Evolutionary conservation across 140 eudicot species (phyloP), one percentile per base, ranked within the genome.

Genomic region (Senecio squalidus): DNA sequence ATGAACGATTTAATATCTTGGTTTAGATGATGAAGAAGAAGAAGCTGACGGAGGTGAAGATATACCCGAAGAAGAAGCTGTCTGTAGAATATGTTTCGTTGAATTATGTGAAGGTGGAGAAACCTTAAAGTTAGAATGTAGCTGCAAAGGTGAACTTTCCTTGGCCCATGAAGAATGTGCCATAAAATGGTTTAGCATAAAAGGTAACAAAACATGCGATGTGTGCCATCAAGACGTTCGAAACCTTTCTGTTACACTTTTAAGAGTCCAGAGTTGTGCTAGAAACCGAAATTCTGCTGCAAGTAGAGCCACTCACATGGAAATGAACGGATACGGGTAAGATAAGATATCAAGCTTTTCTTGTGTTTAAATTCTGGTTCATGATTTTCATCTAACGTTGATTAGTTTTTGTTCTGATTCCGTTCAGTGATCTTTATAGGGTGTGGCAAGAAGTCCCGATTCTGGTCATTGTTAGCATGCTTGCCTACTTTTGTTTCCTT

Each of bases 101-200:
- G 98, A 91, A 34, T 55, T 91, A 51, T 70, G 96, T 52, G 98
- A 91, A 80, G 98, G 95, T 23, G 98, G 98, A 15, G 94, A 83
- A 70, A 86, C 95, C 63, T 74, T 91, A n/a, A 91, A 91, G 64
- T 61, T 91, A 91, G 91, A 91, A 70, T 91, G 98, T 68, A 78
- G 89, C 66, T 91, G 98, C 81, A 91, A 83, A 83, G 98, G 98
- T 43, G 98, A 81, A 66, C 95, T 91, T 46, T 91, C 98, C 71
- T 69, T 91, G 68, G 98, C 98, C 58, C 98, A 91, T 79, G 46
- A 83, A 77, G 98, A 86, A 43, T 91, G 98, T 33, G 98, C 96
- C 2, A 40, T 91, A 57, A 91, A 86, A 75, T 91, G 98, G 98
- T 91, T 91, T 70, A 72, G 88, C 52, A 86, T 91, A 28, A 86